phyloP scores from a whole-genome alignment of 345 rosid genomes.

The Hibiscus trionum region DNA sequence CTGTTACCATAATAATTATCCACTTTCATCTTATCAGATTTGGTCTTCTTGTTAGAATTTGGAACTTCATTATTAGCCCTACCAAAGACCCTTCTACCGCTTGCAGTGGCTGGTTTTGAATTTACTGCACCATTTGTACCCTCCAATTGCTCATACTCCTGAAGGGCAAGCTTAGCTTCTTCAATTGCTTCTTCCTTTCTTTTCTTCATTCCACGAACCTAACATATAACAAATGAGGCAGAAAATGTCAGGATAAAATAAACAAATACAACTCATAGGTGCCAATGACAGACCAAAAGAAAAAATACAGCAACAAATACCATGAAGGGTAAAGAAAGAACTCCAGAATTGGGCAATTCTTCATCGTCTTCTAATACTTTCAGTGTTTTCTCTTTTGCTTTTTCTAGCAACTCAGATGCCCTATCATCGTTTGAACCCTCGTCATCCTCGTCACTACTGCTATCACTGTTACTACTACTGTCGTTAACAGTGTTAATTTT shows the following conservation, averaged over 20 bases:
- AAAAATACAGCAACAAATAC: constrained; percentile 29
- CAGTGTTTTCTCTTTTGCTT: constrained; percentile 70
- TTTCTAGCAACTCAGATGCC: constrained; percentile 44
- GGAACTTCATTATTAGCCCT: constrained; percentile 37
- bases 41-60: constrained; percentile 25
- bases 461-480: constrained; percentile 61
- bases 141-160: constrained; percentile 67
- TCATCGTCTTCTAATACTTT: constrained; percentile 55
- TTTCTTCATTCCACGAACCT: constrained; percentile 78
- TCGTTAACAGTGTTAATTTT: constrained; percentile 71
- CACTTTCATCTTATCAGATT: constrained; percentile 27
- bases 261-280: not conserved
- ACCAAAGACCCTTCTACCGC: constrained; percentile 87
- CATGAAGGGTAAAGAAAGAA: constrained; percentile 91
- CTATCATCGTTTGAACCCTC: constrained; percentile 51
- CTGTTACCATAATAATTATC: constrained; percentile 43
- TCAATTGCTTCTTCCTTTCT: constrained; percentile 55
- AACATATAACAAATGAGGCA: constrained; percentile 14
- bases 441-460: constrained; percentile 43
- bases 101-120: constrained; percentile 19
- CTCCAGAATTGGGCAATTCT: constrained; percentile 62
- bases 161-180: constrained; percentile 73
- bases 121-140: constrained; percentile 36
- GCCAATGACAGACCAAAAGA: not conserved
- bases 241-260: not conserved